Base-by-base conservation (phyloP, 2,329 filamentous ascomycete species). In the Verticillium nubilum region DNA sequence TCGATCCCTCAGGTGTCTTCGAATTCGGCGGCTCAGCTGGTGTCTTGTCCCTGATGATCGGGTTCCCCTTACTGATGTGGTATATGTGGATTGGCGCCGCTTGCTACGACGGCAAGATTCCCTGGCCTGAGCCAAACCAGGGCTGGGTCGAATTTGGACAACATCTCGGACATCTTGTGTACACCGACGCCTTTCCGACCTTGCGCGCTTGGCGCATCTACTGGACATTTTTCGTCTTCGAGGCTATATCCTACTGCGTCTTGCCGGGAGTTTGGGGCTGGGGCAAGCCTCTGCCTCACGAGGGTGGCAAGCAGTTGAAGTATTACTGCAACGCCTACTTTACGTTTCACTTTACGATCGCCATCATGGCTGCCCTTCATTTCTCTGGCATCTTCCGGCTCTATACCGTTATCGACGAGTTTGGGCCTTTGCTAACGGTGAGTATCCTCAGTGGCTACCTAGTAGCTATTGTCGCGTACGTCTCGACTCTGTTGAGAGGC, bases 321-420 rank as follows among this genome's bases (percentile, higher is more conserved):
- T 99, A 99, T 81, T 97, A 94, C 79, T 99, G 95, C 84, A 97
- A 92, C 52, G 95, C 87, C 62, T 88, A 94, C 67, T 84, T 81
- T 76, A 94, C 90, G 62, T 92, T 96, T 74, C 99, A 97, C 78
- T 84, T 87, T 52, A 98, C 91, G 65, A 90, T 97, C 66, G 79
- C 81, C 10, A 75, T 92, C 35, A 86, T 88, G 42, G 78, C 84
- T n/a, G 76, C 72, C 7, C 83, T 98, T 57, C 95, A 99, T 76
- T 86, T 90, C 70, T 89, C 88, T 15, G 92, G 92, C 28, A 65
- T 92, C 61, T 98, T 97, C 83, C 91, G 88, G 64, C 81, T 99
- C 56, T 95, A 97, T 77, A 96, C 87, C 47, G 84, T 97, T 68
- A 87, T 99, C 64, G 95, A 99, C 72, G 91, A 98, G 74, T 99